phyloP scores from a whole-genome alignment of 1,284 basidiomycete species.

The Leccinum griseonigrum region DNA sequence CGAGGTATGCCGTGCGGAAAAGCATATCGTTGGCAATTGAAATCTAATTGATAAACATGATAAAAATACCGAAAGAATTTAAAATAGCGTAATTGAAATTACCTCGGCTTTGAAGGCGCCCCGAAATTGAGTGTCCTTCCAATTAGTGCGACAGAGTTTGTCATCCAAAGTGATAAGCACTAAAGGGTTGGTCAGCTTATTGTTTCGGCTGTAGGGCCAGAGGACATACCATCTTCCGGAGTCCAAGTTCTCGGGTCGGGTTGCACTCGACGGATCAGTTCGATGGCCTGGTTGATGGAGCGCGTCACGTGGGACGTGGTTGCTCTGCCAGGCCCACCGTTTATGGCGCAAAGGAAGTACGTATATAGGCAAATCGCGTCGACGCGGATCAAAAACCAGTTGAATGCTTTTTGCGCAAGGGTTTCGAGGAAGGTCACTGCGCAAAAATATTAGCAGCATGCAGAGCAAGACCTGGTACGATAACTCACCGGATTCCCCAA shows the following conservation, averaged over 20 bases:
- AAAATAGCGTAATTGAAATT: background rate
- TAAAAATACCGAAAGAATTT: background rate
- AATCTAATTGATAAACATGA: background rate
- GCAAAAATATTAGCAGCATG: too few relatives aligned
- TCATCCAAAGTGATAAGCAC: background rate
- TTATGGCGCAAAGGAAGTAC: background rate
- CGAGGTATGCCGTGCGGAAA: background rate
- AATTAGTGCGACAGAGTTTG: background rate
- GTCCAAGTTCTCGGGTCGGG: background rate
- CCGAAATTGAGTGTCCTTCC: background rate
- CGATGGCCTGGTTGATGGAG: background rate
- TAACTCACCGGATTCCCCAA: too few relatives aligned
- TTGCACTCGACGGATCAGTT: background rate
- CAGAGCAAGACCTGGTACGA: too few relatives aligned
- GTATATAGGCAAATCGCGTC: background rate
- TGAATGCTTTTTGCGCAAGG: background rate
- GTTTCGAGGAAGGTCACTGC: background rate
- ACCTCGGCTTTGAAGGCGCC: background rate
- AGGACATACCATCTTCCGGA: background rate
- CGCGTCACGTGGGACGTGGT: background rate
- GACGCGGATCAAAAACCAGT: background rate
- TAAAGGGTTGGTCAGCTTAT: background rate
- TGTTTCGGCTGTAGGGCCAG: background rate
- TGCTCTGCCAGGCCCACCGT: background rate
- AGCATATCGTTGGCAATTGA: background rate